Percentiles rank a stretch among this genome's conserved stretches.
Conservation (phyloP, 1,284 basidiomycete genomes). For the Malassezia sympodialis region DNA sequence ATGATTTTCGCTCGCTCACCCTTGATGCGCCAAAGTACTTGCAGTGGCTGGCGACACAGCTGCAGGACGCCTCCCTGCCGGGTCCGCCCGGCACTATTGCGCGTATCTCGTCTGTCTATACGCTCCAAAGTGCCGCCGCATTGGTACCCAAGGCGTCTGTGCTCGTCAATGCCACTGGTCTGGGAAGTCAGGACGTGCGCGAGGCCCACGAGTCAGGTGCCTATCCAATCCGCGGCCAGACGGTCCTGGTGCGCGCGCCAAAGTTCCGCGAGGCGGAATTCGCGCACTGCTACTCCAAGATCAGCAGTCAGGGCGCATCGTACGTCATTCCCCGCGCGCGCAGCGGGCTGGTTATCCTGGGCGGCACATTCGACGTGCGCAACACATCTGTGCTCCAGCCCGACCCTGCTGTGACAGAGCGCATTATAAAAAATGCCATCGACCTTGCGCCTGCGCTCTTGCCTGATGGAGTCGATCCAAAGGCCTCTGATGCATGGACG, state of each 20-base stretch:
- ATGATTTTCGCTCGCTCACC: constrained; percentile 28
- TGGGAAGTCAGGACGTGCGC: constrained; percentile 35
- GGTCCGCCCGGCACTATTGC: constrained; percentile 24
- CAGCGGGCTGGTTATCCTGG: constrained; percentile 53
- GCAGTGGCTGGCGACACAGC: constrained; percentile 25
- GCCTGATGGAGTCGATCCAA: constrained; percentile 16
- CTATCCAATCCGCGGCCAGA: constrained; percentile 76
- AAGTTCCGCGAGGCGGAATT: constrained; percentile 31
- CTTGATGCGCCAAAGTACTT: constrained; percentile 32
- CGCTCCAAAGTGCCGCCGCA: constrained; percentile 14
- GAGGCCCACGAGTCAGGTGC: constrained; percentile 61
- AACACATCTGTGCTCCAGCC: constrained; percentile 29
- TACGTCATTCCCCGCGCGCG: constrained; percentile 56
- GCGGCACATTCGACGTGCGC: constrained; percentile 54
- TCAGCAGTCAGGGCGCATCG: constrained; percentile 18
- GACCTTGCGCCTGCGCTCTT: constrained; percentile 26
- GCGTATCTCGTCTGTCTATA: constrained; percentile 19
- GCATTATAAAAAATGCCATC: constrained; percentile 51
- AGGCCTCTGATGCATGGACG: constrained; percentile 21
- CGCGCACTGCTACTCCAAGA: constrained; percentile 26
- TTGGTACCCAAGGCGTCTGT: constrained; percentile 23
- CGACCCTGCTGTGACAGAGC: constrained; percentile 50
- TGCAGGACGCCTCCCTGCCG: constrained; percentile 12
- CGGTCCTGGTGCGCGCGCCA: constrained; percentile 65
- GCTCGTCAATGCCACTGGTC: constrained; percentile 52